These are phyloP conservation scores for Gynandropsis gynandra DNA, from an alignment of 345 rosid genomes.

Conservation along the genomic window DNA sequence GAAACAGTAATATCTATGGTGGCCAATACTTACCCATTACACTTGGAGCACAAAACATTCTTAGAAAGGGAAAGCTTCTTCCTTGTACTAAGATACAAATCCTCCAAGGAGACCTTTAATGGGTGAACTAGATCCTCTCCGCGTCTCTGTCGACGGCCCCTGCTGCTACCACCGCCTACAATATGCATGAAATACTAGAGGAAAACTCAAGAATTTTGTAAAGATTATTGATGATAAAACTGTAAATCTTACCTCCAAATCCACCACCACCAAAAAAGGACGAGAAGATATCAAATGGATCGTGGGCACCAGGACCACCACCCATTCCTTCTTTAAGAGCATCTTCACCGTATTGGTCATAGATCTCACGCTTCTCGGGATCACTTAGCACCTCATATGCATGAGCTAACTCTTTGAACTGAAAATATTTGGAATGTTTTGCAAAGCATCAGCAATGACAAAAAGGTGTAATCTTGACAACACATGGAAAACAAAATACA, in stretches of 20 bases:
- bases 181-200: neutral
- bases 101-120: conserved; percentile 70
- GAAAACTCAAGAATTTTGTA: neutral
- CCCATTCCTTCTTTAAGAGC: conserved; percentile 96
- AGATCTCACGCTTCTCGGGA: conserved; percentile 77
- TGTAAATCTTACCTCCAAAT: conserved; percentile 41
- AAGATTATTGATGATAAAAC: neutral
- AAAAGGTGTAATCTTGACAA: too few species aligned
- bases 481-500: too few species aligned
- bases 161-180: conserved; percentile 44
- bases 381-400: conserved; percentile 84
- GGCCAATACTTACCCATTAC: conserved; percentile 61
- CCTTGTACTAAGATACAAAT: conserved; percentile 59
- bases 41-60: conserved; percentile 69
- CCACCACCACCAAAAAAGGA: conserved; percentile 74
- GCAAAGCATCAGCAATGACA: conserved; percentile 10
- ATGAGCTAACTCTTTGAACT: conserved; percentile 87
- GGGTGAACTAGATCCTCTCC: conserved; percentile 88
- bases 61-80: conserved; percentile 90
- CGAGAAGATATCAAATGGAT: conserved; percentile 74
- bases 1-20: too few species aligned
- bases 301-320: conserved; percentile 56
- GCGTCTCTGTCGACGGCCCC: conserved; percentile 75
- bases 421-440: too few species aligned
- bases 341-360: conserved; percentile 83